A percentile compares a stretch with the other conserved stretches of the same genome.
These are phyloP conservation scores for Teunomyces gatunensis DNA, from an alignment of 805 yeast genomes.

Conservation along the genomic window DNA sequence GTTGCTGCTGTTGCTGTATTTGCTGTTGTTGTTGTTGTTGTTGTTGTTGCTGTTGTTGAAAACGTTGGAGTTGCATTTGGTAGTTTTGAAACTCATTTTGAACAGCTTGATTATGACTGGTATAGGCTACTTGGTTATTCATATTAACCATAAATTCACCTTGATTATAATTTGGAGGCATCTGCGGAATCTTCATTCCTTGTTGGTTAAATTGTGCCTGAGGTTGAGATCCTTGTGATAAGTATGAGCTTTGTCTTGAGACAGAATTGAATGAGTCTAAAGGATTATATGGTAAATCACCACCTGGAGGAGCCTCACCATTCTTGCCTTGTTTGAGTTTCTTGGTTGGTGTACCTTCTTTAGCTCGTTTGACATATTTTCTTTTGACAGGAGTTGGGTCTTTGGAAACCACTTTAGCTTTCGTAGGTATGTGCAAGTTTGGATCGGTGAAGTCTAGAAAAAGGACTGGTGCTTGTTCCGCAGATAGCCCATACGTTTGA, in stretches of 20 bases:
- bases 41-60: conserved; percentile 26
- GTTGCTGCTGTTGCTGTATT: conserved; percentile 14
- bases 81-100: conserved; percentile 21
- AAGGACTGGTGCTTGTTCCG: conserved; percentile 42
- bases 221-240: conserved; percentile 7
- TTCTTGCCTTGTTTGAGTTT: conserved; percentile 18
- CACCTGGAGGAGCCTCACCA: background rate
- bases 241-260: conserved; percentile 11
- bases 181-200: conserved; percentile 59
- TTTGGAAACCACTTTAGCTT: conserved; percentile 31
- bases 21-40: conserved; percentile 23
- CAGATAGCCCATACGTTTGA: conserved; percentile 35
- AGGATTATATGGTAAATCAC: conserved; percentile 15
- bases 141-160: conserved; percentile 17
- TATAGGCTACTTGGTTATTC: conserved; percentile 3
- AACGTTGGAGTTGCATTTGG: conserved; percentile 23
- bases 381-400: conserved; percentile 44
- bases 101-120: conserved; percentile 15
- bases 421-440: conserved; percentile 32
- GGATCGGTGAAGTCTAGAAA: conserved; percentile 38
- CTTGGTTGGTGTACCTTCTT: conserved; percentile 54
- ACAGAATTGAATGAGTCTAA: conserved; percentile 16
- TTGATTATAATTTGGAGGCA: conserved; percentile 23
- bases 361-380: conserved; percentile 45
- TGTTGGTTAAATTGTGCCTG: conserved; percentile 63